Conservation (phyloP, 495 filamentous ascomycete species). For the Aspergillus cavernicola region DNA sequence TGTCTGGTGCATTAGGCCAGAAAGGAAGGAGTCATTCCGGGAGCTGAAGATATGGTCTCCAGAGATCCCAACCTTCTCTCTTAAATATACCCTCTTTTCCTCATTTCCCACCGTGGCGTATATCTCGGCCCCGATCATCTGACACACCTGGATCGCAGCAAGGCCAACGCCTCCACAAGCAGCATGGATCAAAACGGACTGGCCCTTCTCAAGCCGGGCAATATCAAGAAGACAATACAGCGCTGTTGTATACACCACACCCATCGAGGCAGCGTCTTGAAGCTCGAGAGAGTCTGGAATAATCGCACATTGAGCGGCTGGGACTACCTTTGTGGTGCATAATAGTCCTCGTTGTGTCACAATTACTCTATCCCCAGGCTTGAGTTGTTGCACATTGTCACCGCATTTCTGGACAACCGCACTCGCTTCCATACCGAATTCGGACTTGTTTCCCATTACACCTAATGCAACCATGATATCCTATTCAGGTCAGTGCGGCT, state of each 20-base stretch:
- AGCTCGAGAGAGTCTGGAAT: slow-evolving; percentile 28
- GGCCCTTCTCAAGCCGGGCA: neutral
- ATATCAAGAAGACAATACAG: neutral
- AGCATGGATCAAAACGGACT: slow-evolving; percentile 10
- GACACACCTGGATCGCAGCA: slow-evolving; percentile 4
- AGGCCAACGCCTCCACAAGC: slow-evolving; percentile 11
- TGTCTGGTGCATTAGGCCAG: too few species aligned
- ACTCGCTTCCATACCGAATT: neutral
- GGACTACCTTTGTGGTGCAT: slow-evolving; percentile 1
- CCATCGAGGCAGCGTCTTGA: slow-evolving; percentile 20
- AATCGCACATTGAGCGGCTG: slow-evolving; percentile 13
- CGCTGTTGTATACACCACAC: neutral
- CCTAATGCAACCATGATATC: slow-evolving; percentile 30
- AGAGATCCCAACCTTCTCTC: too few species aligned
- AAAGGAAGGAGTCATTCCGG: too few species aligned
- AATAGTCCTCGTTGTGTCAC: neutral
- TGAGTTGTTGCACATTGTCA: slow-evolving; percentile 24
- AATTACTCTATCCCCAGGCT: slow-evolving; percentile 34
- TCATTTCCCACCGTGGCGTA: too few species aligned
- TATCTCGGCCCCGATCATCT: slow-evolving; percentile 1
- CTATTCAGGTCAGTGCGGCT: too few species aligned
- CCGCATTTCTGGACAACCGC: slow-evolving; percentile 38
- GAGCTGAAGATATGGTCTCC: too few species aligned
- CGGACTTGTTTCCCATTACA: slow-evolving; percentile 2
- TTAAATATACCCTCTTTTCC: too few species aligned